Evolutionary conservation across 306 rosid genomes (phyloP), one percentile per base, ranked within the genome.

Genomic region (Sesbania bispinosa): DNA sequence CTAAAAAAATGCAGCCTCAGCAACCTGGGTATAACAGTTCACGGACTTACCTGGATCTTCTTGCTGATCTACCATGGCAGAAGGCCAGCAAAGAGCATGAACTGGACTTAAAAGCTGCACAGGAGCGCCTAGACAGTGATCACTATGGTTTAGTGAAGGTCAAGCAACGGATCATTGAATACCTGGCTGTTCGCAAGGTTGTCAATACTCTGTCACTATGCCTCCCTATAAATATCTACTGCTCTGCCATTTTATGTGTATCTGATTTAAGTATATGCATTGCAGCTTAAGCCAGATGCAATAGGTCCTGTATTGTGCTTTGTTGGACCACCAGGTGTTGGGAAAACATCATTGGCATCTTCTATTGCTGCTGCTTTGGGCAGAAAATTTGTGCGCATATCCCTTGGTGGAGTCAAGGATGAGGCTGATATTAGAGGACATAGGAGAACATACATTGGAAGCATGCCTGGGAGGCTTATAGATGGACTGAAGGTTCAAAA

Each of bases 321-420:
- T 75, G 98, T 93, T 77, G 98, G 97, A 53, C 98, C 98, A 42
- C 98, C 98, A 6, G 98, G 98, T 85, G 98, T 93, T 70, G 97
- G 98, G 77, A 93, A 93, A 81, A 93, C 97, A 50, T 93, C 98
- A 41, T 80, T 93, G 88, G 98, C 98, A 71, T 87, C 96, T 84
- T 93, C 98, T 65, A 88, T 93, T 85, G 98, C 98, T 75, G 77
- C 89, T 77, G 91, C 98, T 78, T 82, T 93, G 81, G 97, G 91
- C 59, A 85, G 97, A 76, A 93, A 93, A 73, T 90, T 93, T 65
- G 72, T 93, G 47, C 93, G 97, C 67, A 90, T 93, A 79, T 93
- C 98, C 75, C 97, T 93, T 72, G 98, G 98, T 70, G 98, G 98
- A 72, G 97, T 93, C 73, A 93, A 93, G 87, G 98, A 93, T 77